A percentile compares a stretch with the other conserved stretches of the same genome.
Conservation (phyloP, 495 filamentous ascomycete genomes). For the Lindgomyces ingoldianus region DNA sequence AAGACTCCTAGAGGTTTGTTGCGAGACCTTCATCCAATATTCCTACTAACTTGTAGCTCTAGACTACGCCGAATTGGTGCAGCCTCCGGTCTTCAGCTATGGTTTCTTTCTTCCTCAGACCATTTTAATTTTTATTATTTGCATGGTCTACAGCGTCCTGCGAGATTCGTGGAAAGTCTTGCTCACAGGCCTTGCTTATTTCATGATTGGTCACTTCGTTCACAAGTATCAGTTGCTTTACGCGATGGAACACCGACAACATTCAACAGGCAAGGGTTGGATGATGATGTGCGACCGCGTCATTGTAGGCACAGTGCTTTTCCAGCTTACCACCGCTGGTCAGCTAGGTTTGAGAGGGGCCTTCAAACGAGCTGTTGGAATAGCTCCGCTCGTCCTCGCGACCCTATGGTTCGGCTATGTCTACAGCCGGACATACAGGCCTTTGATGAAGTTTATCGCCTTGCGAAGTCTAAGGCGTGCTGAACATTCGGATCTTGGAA, state of each 20-base stretch:
- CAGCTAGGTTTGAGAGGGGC: slow-evolving; percentile 74
- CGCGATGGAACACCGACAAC: slow-evolving; percentile 95
- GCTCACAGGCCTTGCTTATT: slow-evolving; percentile 82
- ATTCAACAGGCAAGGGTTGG: slow-evolving; percentile 93
- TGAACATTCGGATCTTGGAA: slow-evolving; percentile 42
- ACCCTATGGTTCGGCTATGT: slow-evolving; percentile 85
- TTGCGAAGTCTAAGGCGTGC: slow-evolving; percentile 75
- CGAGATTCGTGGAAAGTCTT: slow-evolving; percentile 80
- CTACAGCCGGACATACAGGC: slow-evolving; percentile 74
- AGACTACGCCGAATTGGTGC: slow-evolving; percentile 81
- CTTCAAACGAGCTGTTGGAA: slow-evolving; percentile 66
- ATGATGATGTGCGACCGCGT: slow-evolving; percentile 90
- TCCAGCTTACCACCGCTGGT: slow-evolving; percentile 88
- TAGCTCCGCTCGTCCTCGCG: slow-evolving; percentile 71
- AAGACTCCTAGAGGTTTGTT: slow-evolving; percentile 73
- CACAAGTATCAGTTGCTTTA: slow-evolving; percentile 99
- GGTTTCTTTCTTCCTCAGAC: slow-evolving; percentile 93
- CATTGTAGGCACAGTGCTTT: slow-evolving; percentile 78
- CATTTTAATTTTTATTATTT: slow-evolving; percentile 88
- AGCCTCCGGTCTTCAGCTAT: slow-evolving; percentile 89
- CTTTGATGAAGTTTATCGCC: slow-evolving; percentile 88
- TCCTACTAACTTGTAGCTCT: slow-evolving; percentile 5
- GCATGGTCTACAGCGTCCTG: slow-evolving; percentile 89
- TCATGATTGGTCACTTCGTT: slow-evolving; percentile 83
- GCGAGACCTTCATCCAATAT: background rate